These are phyloP conservation scores for Chromera velia DNA, from an alignment of 73 alveolate species.

Conservation along the genomic window DNA sequence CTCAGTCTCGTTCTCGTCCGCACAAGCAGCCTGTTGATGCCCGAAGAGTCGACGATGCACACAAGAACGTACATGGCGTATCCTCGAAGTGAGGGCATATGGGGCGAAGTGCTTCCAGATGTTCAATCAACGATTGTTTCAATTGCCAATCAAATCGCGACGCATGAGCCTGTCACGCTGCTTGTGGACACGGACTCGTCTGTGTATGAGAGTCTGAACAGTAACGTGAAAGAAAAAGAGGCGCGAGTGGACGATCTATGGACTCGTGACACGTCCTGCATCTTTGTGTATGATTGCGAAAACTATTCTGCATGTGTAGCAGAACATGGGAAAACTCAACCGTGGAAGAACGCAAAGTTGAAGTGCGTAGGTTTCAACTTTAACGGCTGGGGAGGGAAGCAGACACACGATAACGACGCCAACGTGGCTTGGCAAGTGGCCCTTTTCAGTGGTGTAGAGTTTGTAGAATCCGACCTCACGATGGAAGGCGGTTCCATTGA, in stretches of 20 bases:
- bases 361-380: conserved; percentile 45
- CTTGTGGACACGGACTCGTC: conserved; percentile 7
- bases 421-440: conserved; percentile 26
- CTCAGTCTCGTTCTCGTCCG: too few species aligned
- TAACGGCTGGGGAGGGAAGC: conserved; percentile 48
- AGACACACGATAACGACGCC: conserved; percentile 20
- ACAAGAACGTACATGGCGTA: conserved; percentile 31
- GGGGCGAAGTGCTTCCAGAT: conserved; percentile 1
- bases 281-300: too few species aligned
- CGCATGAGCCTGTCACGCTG: conserved; percentile 36
- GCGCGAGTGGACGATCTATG: conserved; percentile 31
- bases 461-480: conserved; percentile 15
- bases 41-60: conserved; percentile 29
- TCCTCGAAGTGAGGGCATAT: conserved; percentile 16
- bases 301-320: too few species aligned
- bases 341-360: conserved; percentile 10
- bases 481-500: conserved; percentile 45
- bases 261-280: conserved; percentile 48
- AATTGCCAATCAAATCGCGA: conserved; percentile 37
- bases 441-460: conserved; percentile 3
- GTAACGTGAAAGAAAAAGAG: neutral
- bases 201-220: neutral
- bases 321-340: too few species aligned
- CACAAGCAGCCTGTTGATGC: conserved; percentile 25
- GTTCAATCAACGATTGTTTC: conserved; percentile 15